Base-by-base conservation (phyloP, 345 rosid genomes). In the Arabidopsis thaliana region DNA sequence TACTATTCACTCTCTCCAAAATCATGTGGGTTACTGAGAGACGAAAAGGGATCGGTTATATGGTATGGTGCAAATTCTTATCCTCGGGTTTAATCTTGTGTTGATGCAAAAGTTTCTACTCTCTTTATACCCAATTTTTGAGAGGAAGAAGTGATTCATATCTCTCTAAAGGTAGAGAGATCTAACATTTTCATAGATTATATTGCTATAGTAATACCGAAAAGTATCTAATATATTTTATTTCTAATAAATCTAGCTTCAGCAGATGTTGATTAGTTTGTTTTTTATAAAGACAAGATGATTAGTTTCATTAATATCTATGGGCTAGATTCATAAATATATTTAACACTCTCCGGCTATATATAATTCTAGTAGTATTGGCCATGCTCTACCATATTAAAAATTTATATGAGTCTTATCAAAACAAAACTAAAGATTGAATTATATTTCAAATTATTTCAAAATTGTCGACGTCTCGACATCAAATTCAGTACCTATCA, bases 401-500 rank as follows among this genome's bases (percentile, higher is more conserved):
- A 16, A 16, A 16, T 16, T 16, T 16, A 16, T 16, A 16, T 16
- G 20, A 16, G 20, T 16, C 20, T 16, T 16, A 16, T 16, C 20
- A 16, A 16, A 16, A 16, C 20, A 16, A 16, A 16, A 16, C 20
- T 16, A 16, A 16, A 16, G 20, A 16, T 16, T 16, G 20, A 16
- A 16, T 16, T 16, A 16, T 16, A 16, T 46, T 22, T 14, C 7
- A 12, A 71, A 62, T 7, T 61, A 61, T 8, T 34, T 12, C 6
- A 10, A 57, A 28, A 65, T 36, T 25, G 55, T 69, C 48, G 70
- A 14, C 36, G 0, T 53, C 52, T 24, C n/a, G 53, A 25, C 44
- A n/a, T 62, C 51, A 61, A 13, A 37, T 32, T 40, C 8, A 62
- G 58, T 55, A 62, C 51, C 75, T 55, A 36, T 55, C 71, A 63